These are phyloP conservation scores for Candida germanica DNA, from an alignment of 805 yeast species.

Conservation along the genomic window DNA sequence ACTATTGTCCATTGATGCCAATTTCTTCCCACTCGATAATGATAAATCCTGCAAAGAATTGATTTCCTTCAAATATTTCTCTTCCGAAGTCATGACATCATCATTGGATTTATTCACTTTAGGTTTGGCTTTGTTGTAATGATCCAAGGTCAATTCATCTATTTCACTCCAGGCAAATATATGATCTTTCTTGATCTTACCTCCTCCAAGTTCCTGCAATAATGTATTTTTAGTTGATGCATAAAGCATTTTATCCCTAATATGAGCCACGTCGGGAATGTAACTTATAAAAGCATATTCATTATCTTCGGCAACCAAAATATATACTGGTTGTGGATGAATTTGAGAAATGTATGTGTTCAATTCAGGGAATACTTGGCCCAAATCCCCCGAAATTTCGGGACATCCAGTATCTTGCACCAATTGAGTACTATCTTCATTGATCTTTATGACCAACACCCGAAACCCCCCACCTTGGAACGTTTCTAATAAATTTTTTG, in stretches of 20 bases:
- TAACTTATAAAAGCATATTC: conserved; percentile 61
- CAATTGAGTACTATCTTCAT: conserved; percentile 31
- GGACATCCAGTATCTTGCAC: conserved; percentile 25
- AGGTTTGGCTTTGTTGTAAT: conserved; percentile 32
- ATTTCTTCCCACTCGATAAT: conserved; percentile 21
- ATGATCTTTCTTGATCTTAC: conserved; percentile 42
- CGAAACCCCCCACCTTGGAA: conserved; percentile 21
- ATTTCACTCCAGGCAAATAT: conserved; percentile 51
- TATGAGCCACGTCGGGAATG: conserved; percentile 84
- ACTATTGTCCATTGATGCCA: conserved; percentile 33
- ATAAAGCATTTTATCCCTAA: conserved; percentile 85
- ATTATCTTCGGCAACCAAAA: conserved; percentile 22
- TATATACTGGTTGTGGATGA: conserved; percentile 37
- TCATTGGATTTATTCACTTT: conserved; percentile 19
- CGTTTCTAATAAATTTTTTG: conserved; percentile 26
- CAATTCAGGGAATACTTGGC: conserved; percentile 19
- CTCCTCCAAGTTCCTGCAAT: conserved; percentile 69
- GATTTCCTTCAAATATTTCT: conserved; percentile 47
- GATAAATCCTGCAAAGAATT: conserved; percentile 32
- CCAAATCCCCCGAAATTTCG: conserved; percentile 10
- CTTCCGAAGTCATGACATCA: conserved; percentile 52
- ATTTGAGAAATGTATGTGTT: conserved; percentile 18
- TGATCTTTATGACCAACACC: conserved; percentile 30
- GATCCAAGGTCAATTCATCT: conserved; percentile 50
- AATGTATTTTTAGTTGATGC: conserved; percentile 85